Percentiles rank a stretch among this genome's conserved stretches.
Conservation (phyloP, 169 alveolate species). For the Babesia sp. region DNA sequence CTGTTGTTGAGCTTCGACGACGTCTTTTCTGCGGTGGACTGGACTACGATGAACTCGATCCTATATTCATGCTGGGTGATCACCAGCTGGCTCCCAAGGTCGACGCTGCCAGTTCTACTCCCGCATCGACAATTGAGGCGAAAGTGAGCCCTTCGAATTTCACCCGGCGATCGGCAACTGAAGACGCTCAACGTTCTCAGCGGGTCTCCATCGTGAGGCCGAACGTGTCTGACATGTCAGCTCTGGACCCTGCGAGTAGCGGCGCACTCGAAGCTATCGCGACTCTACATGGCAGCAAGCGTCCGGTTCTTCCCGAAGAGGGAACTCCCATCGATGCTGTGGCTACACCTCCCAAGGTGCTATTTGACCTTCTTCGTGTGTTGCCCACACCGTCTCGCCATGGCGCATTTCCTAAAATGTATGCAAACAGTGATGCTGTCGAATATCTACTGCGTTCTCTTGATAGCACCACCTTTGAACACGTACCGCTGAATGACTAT, state of each 20-base stretch:
- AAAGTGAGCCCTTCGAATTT: constrained; percentile 8
- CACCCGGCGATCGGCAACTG: neutral
- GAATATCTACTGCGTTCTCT: constrained; percentile 53
- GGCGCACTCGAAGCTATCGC: constrained; percentile 32
- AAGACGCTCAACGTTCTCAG: neutral
- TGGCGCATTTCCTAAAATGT: constrained; percentile 44
- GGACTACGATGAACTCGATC: constrained; percentile 49
- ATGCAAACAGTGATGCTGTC: constrained; percentile 44
- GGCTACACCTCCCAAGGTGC: constrained; percentile 65
- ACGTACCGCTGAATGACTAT: constrained; percentile 14
- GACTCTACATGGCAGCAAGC: constrained; percentile 36
- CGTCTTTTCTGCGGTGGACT: constrained; percentile 60
- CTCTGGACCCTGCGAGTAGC: constrained; percentile 34
- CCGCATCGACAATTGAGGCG: neutral
- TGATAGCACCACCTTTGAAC: constrained; percentile 18
- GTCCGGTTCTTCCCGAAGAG: constrained; percentile 60
- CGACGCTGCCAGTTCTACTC: neutral
- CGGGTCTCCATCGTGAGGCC: constrained; percentile 36
- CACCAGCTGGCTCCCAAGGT: neutral
- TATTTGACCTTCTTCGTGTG: constrained; percentile 61
- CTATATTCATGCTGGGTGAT: constrained; percentile 17
- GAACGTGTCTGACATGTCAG: constrained; percentile 27
- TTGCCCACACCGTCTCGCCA: constrained; percentile 38
- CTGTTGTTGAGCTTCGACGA: constrained; percentile 29
- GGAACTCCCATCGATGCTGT: constrained; percentile 46